Evolutionary conservation across 176 grass and related monocot species (phyloP).

Genomic region (Phyllostachys edulis): DNA sequence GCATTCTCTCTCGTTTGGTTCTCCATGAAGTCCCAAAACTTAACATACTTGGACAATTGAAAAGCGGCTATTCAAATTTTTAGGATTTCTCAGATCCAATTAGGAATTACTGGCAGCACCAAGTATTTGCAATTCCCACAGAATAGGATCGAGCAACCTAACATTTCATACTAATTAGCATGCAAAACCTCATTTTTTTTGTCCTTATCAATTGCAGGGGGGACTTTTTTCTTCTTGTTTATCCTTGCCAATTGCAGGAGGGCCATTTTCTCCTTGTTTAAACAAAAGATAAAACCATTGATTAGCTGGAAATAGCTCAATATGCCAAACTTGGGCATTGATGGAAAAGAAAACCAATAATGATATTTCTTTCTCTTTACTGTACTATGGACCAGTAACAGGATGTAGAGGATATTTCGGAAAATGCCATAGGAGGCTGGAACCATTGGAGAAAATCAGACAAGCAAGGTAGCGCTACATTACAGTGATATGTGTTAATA

Average conservation of each 20-base stretch:
- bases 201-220: neutral
- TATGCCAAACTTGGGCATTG: neutral
- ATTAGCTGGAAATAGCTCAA: conserved; percentile 22
- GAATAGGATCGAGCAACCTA: neutral
- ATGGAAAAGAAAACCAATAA: neutral
- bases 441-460: conserved; percentile 7
- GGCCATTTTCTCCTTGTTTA: conserved; percentile 5
- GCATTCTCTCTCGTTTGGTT: no score
- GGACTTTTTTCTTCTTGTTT: neutral
- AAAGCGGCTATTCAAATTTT: no score
- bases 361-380: neutral
- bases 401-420: neutral
- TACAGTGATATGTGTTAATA: conserved; percentile 17
- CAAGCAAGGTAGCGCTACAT: neutral
- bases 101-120: no score
- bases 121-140: no score
- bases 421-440: neutral
- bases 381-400: conserved; percentile 17
- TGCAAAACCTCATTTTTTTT: neutral
- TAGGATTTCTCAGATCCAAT: no score
- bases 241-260: neutral
- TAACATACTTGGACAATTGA: no score
- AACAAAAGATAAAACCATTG: conserved; percentile 13
- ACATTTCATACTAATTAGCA: conserved; percentile 13
- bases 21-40: no score